A percentile compares a stretch with the other conserved stretches of the same genome.
Conservation (phyloP, 2,329 filamentous ascomycete species). For the Ceratocystis cubensis region DNA sequence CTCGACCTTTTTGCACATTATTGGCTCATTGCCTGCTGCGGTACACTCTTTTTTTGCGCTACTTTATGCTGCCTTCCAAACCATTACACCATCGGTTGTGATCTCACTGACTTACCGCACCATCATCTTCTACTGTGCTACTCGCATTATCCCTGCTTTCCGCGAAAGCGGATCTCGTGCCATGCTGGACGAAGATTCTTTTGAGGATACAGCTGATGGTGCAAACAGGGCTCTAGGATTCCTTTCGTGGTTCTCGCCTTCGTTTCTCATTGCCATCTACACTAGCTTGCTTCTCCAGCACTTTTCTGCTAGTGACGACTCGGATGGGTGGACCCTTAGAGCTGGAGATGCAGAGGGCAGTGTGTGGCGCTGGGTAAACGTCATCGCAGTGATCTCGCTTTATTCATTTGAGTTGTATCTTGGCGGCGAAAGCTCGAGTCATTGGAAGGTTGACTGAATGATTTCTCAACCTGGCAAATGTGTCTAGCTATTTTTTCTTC, state of each 20-base stretch:
- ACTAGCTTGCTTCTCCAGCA: constrained; percentile 92
- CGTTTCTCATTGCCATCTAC: constrained; percentile 89
- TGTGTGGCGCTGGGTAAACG: constrained; percentile 86
- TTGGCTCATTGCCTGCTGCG: constrained; percentile 71
- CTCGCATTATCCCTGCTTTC: constrained; percentile 87
- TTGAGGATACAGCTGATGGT: constrained; percentile 67
- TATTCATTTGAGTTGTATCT: constrained; percentile 87
- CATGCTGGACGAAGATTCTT: constrained; percentile 68
- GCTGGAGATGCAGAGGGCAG: constrained; percentile 74
- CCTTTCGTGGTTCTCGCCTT: constrained; percentile 87
- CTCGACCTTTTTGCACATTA: constrained; percentile 72
- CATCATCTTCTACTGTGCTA: constrained; percentile 89
- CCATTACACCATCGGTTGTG: constrained; percentile 88
- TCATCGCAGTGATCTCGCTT: constrained; percentile 74
- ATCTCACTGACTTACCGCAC: constrained; percentile 89
- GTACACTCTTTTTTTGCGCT: constrained; percentile 76
- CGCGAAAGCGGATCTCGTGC: constrained; percentile 73
- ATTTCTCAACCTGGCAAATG: constrained; percentile 20
- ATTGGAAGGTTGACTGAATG: constrained; percentile 85
- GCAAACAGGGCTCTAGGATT: constrained; percentile 70
- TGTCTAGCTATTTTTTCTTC: constrained; percentile 9
- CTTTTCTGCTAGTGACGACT: constrained; percentile 64
- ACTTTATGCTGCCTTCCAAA: constrained; percentile 82
- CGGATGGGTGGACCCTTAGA: constrained; percentile 70
- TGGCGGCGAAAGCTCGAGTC: constrained; percentile 71